These are phyloP conservation scores for Solanum appendiculatum DNA, from an alignment of 257 asterid species.

Conservation along the genomic window DNA sequence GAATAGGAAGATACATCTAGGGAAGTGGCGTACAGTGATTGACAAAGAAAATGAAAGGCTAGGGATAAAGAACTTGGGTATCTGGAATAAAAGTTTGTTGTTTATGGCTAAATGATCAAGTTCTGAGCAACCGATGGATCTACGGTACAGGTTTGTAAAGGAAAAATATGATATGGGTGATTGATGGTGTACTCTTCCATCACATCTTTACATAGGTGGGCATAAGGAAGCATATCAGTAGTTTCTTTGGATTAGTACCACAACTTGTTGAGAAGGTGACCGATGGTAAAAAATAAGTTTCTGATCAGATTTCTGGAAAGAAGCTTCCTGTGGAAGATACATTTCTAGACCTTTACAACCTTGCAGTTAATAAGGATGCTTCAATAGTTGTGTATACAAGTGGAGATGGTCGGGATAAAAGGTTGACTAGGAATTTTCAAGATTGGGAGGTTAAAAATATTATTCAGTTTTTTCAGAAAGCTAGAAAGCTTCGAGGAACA, in stretches of 20 bases:
- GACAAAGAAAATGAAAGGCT: background rate
- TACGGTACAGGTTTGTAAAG: background rate
- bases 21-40: background rate
- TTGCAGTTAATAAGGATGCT: background rate
- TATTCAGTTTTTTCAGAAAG: background rate
- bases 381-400: background rate
- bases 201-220: background rate
- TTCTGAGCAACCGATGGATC: background rate
- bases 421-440: background rate
- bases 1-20: background rate
- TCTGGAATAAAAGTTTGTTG: background rate
- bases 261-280: background rate
- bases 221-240: background rate
- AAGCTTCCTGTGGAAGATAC: background rate
- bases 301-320: background rate
- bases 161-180: background rate
- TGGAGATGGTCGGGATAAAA: background rate
- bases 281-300: background rate
- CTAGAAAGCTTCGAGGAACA: background rate
- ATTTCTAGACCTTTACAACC: background rate
- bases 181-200: background rate
- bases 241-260: background rate
- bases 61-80: background rate
- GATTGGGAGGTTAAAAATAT: background rate
- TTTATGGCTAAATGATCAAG: background rate